Conservation (phyloP, 768 basidiomycete genomes). For the Albatrellus ellisii region DNA sequence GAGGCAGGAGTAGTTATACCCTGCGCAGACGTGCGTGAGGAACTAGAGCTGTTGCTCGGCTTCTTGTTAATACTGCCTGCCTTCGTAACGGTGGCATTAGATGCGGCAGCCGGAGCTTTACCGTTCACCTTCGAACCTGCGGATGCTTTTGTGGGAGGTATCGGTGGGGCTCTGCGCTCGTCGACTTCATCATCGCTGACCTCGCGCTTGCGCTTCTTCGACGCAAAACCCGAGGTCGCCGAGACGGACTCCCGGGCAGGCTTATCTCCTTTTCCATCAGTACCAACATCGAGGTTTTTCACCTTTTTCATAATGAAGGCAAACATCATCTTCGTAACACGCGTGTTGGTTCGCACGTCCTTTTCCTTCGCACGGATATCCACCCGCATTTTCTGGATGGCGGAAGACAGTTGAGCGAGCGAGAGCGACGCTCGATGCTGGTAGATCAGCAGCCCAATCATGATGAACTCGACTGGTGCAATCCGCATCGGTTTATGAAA, state of each 20-base stretch:
- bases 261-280: slow-evolving; percentile 14
- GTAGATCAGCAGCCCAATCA: slow-evolving; percentile 40
- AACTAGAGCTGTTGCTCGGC: neutral
- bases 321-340: slow-evolving; percentile 42
- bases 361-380: slow-evolving; percentile 39
- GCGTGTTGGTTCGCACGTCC: slow-evolving; percentile 54
- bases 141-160: neutral
- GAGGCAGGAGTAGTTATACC: no score
- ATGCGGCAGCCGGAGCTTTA: neutral
- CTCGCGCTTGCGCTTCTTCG: slow-evolving; percentile 2
- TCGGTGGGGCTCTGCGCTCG: neutral
- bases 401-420: slow-evolving; percentile 27
- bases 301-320: slow-evolving; percentile 31
- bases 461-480: slow-evolving; percentile 58
- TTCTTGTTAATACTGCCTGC: neutral
- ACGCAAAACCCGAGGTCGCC: neutral
- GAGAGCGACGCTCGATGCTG: slow-evolving; percentile 29
- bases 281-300: slow-evolving; percentile 6
- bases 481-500: slow-evolving; percentile 30
- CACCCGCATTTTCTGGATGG: slow-evolving; percentile 37
- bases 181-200: neutral
- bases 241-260: neutral
- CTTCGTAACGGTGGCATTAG: neutral
- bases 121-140: neutral
- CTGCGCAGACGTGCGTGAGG: no score